A percentile compares a stretch with the other conserved stretches of the same genome.
phyloP scores from a whole-genome alignment of 441 rosid species.

The Adansonia grandidieri region DNA sequence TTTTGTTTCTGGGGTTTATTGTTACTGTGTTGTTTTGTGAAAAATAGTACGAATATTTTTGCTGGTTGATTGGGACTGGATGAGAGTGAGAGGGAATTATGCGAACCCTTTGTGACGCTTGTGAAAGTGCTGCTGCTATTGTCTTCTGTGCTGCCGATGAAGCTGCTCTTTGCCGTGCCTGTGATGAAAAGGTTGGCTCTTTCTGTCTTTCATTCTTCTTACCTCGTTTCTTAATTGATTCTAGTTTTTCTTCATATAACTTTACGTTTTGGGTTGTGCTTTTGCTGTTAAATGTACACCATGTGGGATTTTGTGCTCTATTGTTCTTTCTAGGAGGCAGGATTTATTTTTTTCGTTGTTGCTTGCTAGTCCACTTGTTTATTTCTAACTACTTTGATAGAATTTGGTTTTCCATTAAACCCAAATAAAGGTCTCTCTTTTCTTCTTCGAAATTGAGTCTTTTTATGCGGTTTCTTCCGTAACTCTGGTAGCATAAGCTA shows the following conservation, averaged over 20 bases:
- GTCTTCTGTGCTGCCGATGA: constrained; percentile 88
- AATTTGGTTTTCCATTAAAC: background rate
- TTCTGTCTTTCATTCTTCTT: background rate
- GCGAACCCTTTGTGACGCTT: constrained; percentile 81
- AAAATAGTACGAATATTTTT: background rate
- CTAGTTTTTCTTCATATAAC: background rate
- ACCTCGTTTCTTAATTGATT: background rate
- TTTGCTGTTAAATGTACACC: constrained; percentile 6
- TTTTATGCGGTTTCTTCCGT: background rate
- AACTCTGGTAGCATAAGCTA: background rate
- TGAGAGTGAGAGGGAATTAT: constrained; percentile 51
- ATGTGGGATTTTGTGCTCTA: constrained; percentile 8
- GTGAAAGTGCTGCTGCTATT: constrained; percentile 79
- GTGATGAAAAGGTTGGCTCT: constrained; percentile 66
- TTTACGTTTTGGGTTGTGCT: background rate
- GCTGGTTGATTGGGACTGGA: constrained; percentile 33
- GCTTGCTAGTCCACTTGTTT: background rate
- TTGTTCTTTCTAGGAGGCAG: constrained; percentile 19
- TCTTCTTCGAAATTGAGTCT: constrained; percentile 8
- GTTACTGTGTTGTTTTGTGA: background rate
- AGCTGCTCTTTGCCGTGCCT: constrained; percentile 79
- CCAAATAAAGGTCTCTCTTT: background rate
- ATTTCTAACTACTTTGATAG: background rate
- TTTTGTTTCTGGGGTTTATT: background rate
- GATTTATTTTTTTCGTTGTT: background rate